phyloP scores from a whole-genome alignment of 2,329 filamentous ascomycete species.

The Penicillium olsonii region DNA sequence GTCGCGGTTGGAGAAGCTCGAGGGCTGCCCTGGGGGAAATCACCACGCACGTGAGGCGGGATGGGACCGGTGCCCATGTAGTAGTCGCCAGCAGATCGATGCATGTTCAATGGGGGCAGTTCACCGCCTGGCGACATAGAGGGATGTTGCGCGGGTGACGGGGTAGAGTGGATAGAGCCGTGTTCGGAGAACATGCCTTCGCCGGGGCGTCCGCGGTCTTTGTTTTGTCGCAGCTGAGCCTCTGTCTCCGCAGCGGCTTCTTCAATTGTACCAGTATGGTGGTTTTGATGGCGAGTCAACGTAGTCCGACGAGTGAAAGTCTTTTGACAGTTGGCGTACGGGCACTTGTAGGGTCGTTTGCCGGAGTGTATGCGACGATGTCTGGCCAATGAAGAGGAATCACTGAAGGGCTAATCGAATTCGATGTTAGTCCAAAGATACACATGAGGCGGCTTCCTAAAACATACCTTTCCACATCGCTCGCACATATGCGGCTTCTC shows the following conservation, averaged over 20 bases:
- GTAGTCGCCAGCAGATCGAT: slow-evolving; percentile 68
- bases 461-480: slow-evolving; percentile 84
- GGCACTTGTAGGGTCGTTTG: slow-evolving; percentile 95
- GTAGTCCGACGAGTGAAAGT: slow-evolving; percentile 96
- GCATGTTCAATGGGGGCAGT: slow-evolving; percentile 69
- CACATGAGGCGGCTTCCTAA: background rate
- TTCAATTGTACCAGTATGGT: slow-evolving; percentile 92
- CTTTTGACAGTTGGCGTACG: slow-evolving; percentile 96
- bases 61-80: slow-evolving; percentile 80
- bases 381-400: slow-evolving; percentile 89
- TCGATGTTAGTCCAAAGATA: background rate
- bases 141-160: slow-evolving; percentile 77
- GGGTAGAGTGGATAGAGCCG: slow-evolving; percentile 60
- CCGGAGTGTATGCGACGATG: slow-evolving; percentile 95
- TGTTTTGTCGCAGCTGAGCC: slow-evolving; percentile 69
- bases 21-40: slow-evolving; percentile 71
- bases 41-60: slow-evolving; percentile 76
- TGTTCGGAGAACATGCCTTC: slow-evolving; percentile 48
- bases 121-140: slow-evolving; percentile 80
- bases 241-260: slow-evolving; percentile 88
- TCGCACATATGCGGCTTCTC: slow-evolving; percentile 99
- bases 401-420: slow-evolving; percentile 77
- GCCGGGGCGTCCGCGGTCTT: slow-evolving; percentile 39
- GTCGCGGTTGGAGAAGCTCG: slow-evolving; percentile 63
- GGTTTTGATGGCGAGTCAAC: slow-evolving; percentile 90